These are phyloP conservation scores for Solanum bulbocastanum DNA, from an alignment of 257 asterid genomes.

Conservation along the genomic window DNA sequence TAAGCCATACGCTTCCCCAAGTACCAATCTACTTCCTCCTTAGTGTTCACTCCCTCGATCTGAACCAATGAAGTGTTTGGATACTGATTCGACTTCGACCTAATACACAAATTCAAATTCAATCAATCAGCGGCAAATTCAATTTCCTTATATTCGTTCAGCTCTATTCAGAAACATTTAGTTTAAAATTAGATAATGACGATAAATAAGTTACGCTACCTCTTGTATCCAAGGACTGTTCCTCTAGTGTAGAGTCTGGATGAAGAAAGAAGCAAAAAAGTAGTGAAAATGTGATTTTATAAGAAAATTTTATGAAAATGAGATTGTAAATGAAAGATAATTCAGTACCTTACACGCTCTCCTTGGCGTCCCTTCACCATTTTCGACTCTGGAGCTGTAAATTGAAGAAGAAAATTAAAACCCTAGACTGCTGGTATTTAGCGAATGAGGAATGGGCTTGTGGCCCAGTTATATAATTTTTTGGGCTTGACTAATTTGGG, in stretches of 20 bases:
- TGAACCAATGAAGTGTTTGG: conserved; percentile 85
- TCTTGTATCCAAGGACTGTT: conserved; percentile 57
- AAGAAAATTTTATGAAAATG: neutral
- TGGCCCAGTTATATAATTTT: neutral
- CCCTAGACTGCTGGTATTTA: neutral
- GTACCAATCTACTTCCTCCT: conserved; percentile 85
- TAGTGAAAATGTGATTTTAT: neutral
- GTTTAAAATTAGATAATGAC: neutral
- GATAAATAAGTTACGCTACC: conserved; percentile 11
- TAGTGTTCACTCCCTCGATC: conserved; percentile 87
- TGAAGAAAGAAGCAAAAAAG: neutral
- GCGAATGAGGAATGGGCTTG: neutral
- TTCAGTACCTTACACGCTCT: conserved; percentile 45
- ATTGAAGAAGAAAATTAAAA: neutral
- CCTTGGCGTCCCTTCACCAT: conserved; percentile 75
- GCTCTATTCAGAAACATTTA: neutral
- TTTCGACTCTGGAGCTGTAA: neutral
- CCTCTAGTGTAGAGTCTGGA: conserved; percentile 48
- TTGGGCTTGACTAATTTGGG: neutral
- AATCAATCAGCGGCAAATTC: neutral
- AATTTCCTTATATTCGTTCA: neutral
- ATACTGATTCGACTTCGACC: conserved; percentile 94
- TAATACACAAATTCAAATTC: conserved; percentile 1
- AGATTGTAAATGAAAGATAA: neutral
- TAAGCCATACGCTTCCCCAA: conserved; percentile 77